Evolutionary conservation across 2,329 filamentous ascomycete genomes (phyloP).

Genomic region (Thielaviopsis populi): DNA sequence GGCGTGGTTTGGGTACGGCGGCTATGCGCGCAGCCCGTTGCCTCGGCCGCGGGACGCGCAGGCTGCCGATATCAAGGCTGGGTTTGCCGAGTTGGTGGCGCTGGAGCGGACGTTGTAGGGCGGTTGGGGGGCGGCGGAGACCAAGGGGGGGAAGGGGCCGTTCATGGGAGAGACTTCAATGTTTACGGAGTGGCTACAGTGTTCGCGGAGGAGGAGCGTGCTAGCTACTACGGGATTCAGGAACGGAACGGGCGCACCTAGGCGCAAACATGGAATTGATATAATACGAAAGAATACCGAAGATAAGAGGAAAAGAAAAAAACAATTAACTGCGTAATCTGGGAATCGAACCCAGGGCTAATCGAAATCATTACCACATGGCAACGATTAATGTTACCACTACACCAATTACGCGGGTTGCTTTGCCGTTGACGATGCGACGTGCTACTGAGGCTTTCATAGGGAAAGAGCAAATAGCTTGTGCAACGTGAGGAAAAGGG

Average conservation of each 20-base stretch:
- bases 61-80: conserved; percentile 24
- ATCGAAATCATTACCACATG: background rate
- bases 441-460: background rate
- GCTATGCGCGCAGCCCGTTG: conserved; percentile 29
- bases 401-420: background rate
- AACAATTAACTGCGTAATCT: background rate
- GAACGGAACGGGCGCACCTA: background rate
- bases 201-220: too few species aligned
- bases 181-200: too few species aligned
- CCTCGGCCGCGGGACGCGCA: conserved; percentile 24
- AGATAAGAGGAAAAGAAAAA: background rate
- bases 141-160: background rate
- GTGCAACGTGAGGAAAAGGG: too few species aligned
- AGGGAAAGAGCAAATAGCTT: too few species aligned
- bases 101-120: conserved; percentile 20
- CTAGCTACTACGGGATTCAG: too few species aligned
- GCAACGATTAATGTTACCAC: background rate
- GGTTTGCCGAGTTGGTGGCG: conserved; percentile 25
- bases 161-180: too few species aligned
- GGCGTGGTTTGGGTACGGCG: conserved; percentile 27
- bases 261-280: background rate
- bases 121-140: background rate
- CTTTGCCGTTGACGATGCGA: background rate
- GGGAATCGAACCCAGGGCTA: background rate
- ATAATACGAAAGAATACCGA: background rate